phyloP scores from a whole-genome alignment of 2,329 filamentous ascomycete species.

The Pseudocercospora eumusae region DNA sequence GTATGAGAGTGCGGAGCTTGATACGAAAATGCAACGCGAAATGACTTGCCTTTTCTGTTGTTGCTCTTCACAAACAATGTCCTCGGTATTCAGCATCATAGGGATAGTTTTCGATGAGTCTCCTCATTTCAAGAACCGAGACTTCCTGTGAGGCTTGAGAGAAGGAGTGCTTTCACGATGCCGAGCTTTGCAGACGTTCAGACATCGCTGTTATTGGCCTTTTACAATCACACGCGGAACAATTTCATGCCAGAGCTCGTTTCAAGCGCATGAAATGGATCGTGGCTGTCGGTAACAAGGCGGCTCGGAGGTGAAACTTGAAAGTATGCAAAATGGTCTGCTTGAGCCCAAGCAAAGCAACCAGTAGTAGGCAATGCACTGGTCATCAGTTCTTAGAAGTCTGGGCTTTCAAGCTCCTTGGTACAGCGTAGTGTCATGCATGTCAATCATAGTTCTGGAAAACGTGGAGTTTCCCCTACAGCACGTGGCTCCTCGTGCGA shows the following conservation, averaged over 20 bases:
- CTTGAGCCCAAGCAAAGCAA: not conserved
- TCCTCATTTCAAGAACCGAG: not conserved
- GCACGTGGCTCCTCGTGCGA: conserved; percentile 1
- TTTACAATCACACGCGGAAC: not conserved
- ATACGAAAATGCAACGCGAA: not conserved
- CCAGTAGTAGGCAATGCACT: not conserved
- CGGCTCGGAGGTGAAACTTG: not conserved
- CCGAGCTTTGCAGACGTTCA: not conserved
- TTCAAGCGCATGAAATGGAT: not conserved
- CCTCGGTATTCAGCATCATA: not conserved
- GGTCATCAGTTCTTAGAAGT: not conserved
- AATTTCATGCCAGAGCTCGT: not conserved
- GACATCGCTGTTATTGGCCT: not conserved
- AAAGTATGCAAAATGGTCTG: not conserved
- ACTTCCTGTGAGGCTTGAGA: not conserved
- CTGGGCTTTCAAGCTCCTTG: not conserved
- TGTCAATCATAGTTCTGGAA: conserved; percentile 8
- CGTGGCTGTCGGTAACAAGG: not conserved
- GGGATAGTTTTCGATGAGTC: not conserved
- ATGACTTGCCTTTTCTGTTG: not conserved
- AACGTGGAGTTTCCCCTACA: not conserved
- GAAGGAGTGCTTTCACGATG: not conserved
- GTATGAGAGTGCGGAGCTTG: not conserved
- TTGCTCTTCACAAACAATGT: not conserved
- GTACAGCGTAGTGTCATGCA: not conserved